Evolutionary conservation across 495 filamentous ascomycete genomes (phyloP).

Genomic region (Penicillium parvum): DNA sequence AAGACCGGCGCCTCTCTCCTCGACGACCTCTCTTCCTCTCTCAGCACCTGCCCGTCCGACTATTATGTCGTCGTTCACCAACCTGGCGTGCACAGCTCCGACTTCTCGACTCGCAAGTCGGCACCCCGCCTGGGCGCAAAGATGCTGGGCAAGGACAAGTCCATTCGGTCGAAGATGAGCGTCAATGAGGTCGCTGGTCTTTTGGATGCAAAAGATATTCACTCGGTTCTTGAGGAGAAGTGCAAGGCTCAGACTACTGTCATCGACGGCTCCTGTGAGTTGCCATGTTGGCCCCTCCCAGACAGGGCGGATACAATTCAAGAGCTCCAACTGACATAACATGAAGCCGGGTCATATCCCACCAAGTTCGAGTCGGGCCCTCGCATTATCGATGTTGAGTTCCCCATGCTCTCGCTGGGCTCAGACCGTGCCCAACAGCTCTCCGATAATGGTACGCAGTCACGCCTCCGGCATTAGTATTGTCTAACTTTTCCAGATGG

Average conservation of each 20-base stretch:
- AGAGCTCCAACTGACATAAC: constrained; percentile 12
- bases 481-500: constrained; percentile 44
- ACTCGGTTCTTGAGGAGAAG: constrained; percentile 45
- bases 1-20: constrained; percentile 38
- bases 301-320: not conserved
- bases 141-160: constrained; percentile 45
- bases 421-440: constrained; percentile 40
- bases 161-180: constrained; percentile 44
- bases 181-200: constrained; percentile 62
- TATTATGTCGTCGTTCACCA: constrained; percentile 80
- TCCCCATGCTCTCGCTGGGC: constrained; percentile 43
- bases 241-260: constrained; percentile 50
- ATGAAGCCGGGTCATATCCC: constrained; percentile 42
- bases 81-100: constrained; percentile 66
- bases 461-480: not conserved
- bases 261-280: constrained; percentile 63
- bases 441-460: constrained; percentile 43
- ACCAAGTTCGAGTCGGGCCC: constrained; percentile 43
- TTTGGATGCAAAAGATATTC: constrained; percentile 53
- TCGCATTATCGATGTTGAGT: constrained; percentile 47
- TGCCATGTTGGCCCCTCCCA: constrained; percentile 3
- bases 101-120: constrained; percentile 51
- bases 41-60: constrained; percentile 66
- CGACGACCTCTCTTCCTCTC: constrained; percentile 26
- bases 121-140: constrained; percentile 58